Evolutionary conservation across 257 asterid species (phyloP).

Genomic region (Nicotiana tomentosiformis): DNA sequence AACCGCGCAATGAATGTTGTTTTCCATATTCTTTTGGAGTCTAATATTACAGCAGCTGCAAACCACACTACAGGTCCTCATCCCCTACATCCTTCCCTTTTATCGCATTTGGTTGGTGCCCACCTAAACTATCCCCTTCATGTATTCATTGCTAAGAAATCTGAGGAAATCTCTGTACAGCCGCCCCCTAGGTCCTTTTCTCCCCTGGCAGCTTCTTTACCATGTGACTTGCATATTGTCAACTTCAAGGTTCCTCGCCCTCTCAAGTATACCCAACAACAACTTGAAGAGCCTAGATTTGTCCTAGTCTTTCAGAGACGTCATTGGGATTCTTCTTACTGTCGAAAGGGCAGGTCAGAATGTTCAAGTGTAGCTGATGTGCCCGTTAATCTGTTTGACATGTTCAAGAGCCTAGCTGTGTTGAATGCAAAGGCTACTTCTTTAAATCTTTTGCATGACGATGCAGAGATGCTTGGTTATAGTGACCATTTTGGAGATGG

Average conservation of each 20-base stretch:
- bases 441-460: constrained; percentile 74
- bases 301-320: constrained; percentile 63
- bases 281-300: constrained; percentile 50
- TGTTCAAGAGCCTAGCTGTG: constrained; percentile 69
- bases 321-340: constrained; percentile 68
- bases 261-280: constrained; percentile 56
- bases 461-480: constrained; percentile 74
- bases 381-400: constrained; percentile 60
- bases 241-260: constrained; percentile 87
- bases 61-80: constrained; percentile 35
- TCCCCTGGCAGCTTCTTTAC: constrained; percentile 66
- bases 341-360: constrained; percentile 60
- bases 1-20: constrained; percentile 79
- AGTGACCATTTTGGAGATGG: constrained; percentile 60
- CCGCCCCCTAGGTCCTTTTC: constrained; percentile 95
- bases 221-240: constrained; percentile 91
- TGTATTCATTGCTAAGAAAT: constrained; percentile 66
- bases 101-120: constrained; percentile 84
- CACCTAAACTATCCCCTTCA: constrained; percentile 74
- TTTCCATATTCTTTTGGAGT: constrained; percentile 67
- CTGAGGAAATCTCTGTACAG: constrained; percentile 77
- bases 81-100: constrained; percentile 72
- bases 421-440: constrained; percentile 61
- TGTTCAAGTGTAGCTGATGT: constrained; percentile 69
- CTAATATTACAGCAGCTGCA: constrained; percentile 50